Base-by-base conservation (phyloP, 768 basidiomycete genomes). In the Suillus alpinus region DNA sequence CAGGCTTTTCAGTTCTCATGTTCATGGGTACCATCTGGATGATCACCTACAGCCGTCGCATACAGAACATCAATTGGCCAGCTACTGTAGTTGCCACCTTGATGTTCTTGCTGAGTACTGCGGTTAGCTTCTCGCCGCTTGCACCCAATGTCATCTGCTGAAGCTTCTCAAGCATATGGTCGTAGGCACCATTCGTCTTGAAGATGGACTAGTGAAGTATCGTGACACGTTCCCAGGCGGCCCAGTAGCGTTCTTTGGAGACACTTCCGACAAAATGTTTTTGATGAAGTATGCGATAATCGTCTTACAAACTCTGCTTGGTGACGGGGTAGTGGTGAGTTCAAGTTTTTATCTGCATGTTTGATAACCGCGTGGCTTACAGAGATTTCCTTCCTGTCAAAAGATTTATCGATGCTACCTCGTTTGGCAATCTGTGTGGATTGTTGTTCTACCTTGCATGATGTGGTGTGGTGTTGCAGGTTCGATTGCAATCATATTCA, bases 221-320 rank as follows among this genome's bases (percentile, higher is more conserved):
- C 64, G 70, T 7, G 64, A 66, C 37, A 62, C 53, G 2, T 61
- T 56, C n/a, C 66, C 63, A 13, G 69, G 69, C 6, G 70, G 70
- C 3, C 64, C 71, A 6, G 7, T 43, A 4, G 68, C 63, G 3
- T 71, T 62, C 56, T 70, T 73, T 56, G 65, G 62, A 1, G 61
- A 67, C 37, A 36, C 55, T 13, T 61, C 63, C 23, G 36, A 71
- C 39, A 51, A 55, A 16, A 68, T 66, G 0, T 68, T 69, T 51
- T 56, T 70, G n/a, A 63, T 67, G 49, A 69, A 70, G 51, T 66
- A 65, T 52, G 63, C 50, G 2, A 50, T 71, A 13, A 66, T 66
- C 43, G 39, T 18, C 23, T 16, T 67, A 18, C 64, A 67, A 52
- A 59, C 58, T 5, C 34, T 43, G 12, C 32, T 62, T 31, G 60